A percentile compares a stretch with the other conserved stretches of the same genome.
These are phyloP conservation scores for Syncephalastrum racemosum DNA, from an alignment of 371 early-diverging fungal species.

Conservation along the genomic window DNA sequence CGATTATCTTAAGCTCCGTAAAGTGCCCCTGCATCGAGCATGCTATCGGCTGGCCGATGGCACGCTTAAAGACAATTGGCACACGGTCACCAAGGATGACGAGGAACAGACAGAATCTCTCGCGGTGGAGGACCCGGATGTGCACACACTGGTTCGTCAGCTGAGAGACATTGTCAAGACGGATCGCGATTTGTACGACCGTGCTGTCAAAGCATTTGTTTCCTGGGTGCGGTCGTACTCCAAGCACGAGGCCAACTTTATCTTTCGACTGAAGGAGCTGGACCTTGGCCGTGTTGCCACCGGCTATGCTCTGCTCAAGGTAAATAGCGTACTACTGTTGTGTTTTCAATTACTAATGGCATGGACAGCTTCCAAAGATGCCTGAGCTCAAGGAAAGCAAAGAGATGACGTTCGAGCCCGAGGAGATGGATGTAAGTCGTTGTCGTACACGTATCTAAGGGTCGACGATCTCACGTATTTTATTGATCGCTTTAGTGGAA, in stretches of 20 bases:
- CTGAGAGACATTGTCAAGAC: conserved; percentile 55
- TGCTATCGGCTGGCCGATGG: conserved; percentile 42
- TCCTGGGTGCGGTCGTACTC: conserved; percentile 86
- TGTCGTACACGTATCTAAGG: neutral
- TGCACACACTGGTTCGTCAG: conserved; percentile 46
- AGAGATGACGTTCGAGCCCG: conserved; percentile 40
- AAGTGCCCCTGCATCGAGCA: conserved; percentile 72
- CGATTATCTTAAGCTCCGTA: conserved; percentile 82
- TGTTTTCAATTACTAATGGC: neutral
- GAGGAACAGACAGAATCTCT: conserved; percentile 40
- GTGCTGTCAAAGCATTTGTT: conserved; percentile 86
- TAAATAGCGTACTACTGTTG: conserved; percentile 6
- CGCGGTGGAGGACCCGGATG: conserved; percentile 45
- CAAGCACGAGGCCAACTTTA: conserved; percentile 91
- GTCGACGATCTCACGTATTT: neutral
- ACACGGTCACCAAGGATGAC: conserved; percentile 12
- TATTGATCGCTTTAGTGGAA: conserved; percentile 38
- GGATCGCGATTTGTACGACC: conserved; percentile 76
- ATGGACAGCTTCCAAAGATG: conserved; percentile 78
- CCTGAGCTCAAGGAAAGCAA: conserved; percentile 81
- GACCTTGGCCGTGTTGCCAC: conserved; percentile 74
- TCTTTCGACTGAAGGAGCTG: conserved; percentile 86
- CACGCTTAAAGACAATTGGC: conserved; percentile 18
- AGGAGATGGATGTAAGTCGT: conserved; percentile 52
- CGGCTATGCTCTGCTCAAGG: conserved; percentile 75